Evolutionary conservation across 345 rosid species (phyloP).

Genomic region (Orychophragmus violaceus): DNA sequence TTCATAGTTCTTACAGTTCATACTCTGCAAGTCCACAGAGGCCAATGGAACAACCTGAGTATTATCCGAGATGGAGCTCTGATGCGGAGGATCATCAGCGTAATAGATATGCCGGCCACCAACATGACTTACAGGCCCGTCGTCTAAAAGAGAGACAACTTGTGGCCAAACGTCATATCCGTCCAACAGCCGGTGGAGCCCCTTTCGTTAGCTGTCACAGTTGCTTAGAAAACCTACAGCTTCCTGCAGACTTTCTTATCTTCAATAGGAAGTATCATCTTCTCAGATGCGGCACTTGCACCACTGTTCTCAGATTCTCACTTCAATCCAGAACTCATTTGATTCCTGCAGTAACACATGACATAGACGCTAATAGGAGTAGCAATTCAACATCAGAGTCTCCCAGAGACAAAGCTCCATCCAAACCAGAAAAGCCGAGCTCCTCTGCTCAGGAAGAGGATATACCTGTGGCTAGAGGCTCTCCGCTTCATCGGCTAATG

Average conservation of each 20-base stretch:
- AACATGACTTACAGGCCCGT: slow-evolving; percentile 31
- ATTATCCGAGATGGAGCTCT: slow-evolving; percentile 30
- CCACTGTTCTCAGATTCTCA: slow-evolving; percentile 55
- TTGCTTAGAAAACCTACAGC: slow-evolving; percentile 52
- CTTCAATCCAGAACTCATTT: slow-evolving; percentile 53
- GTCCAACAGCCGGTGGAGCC: slow-evolving; percentile 80
- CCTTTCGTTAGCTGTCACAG: slow-evolving; percentile 59
- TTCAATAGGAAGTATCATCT: slow-evolving; percentile 52
- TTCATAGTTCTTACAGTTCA: slow-evolving; percentile 37
- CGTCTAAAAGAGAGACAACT: slow-evolving; percentile 40
- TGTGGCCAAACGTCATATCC: slow-evolving; percentile 51
- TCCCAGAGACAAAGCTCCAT: slow-evolving; percentile 24
- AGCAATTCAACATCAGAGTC: slow-evolving; percentile 27
- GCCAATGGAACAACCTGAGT: slow-evolving; percentile 43
- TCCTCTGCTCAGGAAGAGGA: slow-evolving; percentile 38
- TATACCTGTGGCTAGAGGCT: slow-evolving; percentile 37
- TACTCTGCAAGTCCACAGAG: slow-evolving; percentile 55
- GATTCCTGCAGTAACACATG: slow-evolving; percentile 25
- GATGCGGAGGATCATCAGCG: slow-evolving; percentile 41
- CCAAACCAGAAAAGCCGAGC: slow-evolving; percentile 28
- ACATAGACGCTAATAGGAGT: slow-evolving; percentile 26
- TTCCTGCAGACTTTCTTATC: slow-evolving; percentile 81
- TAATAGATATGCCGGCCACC: slow-evolving; percentile 22
- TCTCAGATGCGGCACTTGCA: slow-evolving; percentile 74
- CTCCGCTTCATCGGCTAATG: slow-evolving; percentile 79